Evolutionary conservation across 768 basidiomycete genomes (phyloP).

Genomic region (Suillus subluteus): DNA sequence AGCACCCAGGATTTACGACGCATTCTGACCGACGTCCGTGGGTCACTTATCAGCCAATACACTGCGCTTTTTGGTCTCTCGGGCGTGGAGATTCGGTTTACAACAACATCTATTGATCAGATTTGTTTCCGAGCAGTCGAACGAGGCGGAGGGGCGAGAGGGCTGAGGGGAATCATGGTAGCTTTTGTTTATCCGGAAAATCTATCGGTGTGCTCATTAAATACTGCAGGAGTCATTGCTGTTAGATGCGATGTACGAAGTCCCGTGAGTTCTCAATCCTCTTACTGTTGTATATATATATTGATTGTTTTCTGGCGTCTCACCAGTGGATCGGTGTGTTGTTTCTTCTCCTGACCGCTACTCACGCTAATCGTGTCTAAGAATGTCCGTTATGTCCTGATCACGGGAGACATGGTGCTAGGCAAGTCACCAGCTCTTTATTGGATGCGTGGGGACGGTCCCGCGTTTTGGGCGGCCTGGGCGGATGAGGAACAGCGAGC

Average conservation of each 20-base stretch:
- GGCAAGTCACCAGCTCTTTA: conserved; percentile 69
- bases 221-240: conserved; percentile 71
- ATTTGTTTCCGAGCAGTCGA: conserved; percentile 80
- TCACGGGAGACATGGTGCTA: conserved; percentile 71
- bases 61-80: conserved; percentile 81
- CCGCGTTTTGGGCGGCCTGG: conserved; percentile 79
- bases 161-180: conserved; percentile 88
- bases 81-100: conserved; percentile 86
- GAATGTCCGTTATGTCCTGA: conserved; percentile 82
- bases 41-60: conserved; percentile 90
- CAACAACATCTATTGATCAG: conserved; percentile 75
- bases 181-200: conserved; percentile 2
- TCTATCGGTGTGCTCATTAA: conserved; percentile 10
- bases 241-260: conserved; percentile 92
- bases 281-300: conserved; percentile 11
- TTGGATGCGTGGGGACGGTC: conserved; percentile 70
- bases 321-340: conserved; percentile 66
- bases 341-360: conserved; percentile 7
- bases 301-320: conserved; percentile 13
- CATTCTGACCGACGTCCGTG: conserved; percentile 92
- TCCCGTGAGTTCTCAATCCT: conserved; percentile 65
- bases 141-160: conserved; percentile 89
- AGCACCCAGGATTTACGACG: conserved; percentile 81
- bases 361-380: conserved; percentile 33
- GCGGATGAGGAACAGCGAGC: conserved; percentile 59